Conservation (phyloP, 352 stramenopile genomes). For the Phytophthora syringae region DNA sequence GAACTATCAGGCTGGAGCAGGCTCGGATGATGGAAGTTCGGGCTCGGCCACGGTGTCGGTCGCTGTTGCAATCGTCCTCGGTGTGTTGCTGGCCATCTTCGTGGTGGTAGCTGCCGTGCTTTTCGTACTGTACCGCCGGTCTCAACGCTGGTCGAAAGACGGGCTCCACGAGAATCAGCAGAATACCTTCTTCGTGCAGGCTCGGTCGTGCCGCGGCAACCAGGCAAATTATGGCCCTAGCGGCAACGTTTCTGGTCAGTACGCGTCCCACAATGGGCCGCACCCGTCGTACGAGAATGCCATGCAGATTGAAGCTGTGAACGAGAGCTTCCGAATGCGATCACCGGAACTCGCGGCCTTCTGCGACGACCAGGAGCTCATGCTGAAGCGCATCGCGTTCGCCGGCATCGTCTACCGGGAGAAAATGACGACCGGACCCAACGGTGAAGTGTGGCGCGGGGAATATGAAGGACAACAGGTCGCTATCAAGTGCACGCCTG, state of each 20-base stretch:
- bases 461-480: slow-evolving; percentile 55
- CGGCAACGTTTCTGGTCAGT: slow-evolving; percentile 16
- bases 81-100: slow-evolving; percentile 27
- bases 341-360: slow-evolving; percentile 39
- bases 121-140: slow-evolving; percentile 27
- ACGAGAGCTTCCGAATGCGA: slow-evolving; percentile 39
- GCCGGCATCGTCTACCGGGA: slow-evolving; percentile 37
- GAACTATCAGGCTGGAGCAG: not conserved
- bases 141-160: slow-evolving; percentile 27
- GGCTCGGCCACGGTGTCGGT: slow-evolving; percentile 23
- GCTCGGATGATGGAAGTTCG: not conserved
- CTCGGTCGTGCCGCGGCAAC: slow-evolving; percentile 28
- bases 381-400: slow-evolving; percentile 47
- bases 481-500: slow-evolving; percentile 57
- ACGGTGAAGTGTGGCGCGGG: slow-evolving; percentile 68
- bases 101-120: slow-evolving; percentile 27
- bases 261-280: slow-evolving; percentile 30
- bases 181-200: slow-evolving; percentile 38
- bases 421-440: slow-evolving; percentile 33
- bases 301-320: slow-evolving; percentile 43
- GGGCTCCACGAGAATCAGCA: slow-evolving; percentile 32
- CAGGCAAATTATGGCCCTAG: not conserved
- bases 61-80: slow-evolving; percentile 28
- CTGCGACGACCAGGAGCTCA: slow-evolving; percentile 44
- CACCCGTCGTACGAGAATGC: slow-evolving; percentile 26